phyloP scores from a whole-genome alignment of 179 eudicot species.

The Dionaea muscipula region DNA sequence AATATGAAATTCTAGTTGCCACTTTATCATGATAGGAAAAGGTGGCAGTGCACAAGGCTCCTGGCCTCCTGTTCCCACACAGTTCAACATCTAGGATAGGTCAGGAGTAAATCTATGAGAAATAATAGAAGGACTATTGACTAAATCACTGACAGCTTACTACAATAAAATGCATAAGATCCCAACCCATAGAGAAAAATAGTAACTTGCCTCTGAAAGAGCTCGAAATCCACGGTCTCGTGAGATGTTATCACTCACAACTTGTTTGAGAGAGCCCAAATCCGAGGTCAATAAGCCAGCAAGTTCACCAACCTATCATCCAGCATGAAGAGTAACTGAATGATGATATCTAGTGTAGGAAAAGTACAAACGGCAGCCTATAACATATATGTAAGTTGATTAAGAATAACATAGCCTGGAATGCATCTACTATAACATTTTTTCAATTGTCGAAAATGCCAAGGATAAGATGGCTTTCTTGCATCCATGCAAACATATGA shows the following conservation, averaged over 20 bases:
- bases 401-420: too few relatives aligned
- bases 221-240: conserved; percentile 99
- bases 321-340: conserved; percentile 5
- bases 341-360: neutral
- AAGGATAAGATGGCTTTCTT: too few relatives aligned
- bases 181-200: conserved; percentile 51
- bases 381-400: too few relatives aligned
- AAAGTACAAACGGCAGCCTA: neutral
- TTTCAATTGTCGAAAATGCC: too few relatives aligned
- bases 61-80: too few relatives aligned
- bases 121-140: neutral
- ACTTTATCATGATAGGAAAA: too few relatives aligned
- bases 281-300: conserved; percentile 90
- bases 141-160: conserved; percentile 12
- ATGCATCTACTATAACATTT: too few relatives aligned
- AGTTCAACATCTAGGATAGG: too few relatives aligned
- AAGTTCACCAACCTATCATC: conserved; percentile 77
- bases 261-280: conserved; percentile 73
- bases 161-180: conserved; percentile 26
- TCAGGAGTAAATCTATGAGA: neutral
- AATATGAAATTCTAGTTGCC: too few relatives aligned
- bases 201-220: conserved; percentile 95
- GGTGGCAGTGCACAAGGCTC: too few relatives aligned
- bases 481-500: too few relatives aligned
- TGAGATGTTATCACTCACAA: conserved; percentile 78